A percentile compares a stretch with the other conserved stretches of the same genome.
Conservation (phyloP, 202 grass and related monocot species). For the Carex sylvatica region DNA sequence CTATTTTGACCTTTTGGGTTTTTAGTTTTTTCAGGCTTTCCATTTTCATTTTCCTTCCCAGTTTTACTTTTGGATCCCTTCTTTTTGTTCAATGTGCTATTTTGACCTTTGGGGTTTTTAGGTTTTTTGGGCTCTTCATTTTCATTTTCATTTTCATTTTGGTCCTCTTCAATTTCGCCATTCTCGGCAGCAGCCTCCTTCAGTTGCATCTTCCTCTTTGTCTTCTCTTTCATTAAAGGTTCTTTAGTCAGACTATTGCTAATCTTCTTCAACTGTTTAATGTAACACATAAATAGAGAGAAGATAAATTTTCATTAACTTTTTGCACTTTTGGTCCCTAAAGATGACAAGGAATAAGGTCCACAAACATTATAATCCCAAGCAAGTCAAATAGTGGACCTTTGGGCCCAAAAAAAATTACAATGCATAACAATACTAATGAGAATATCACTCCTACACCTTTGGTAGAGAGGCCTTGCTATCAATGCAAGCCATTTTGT, state of each 20-base stretch:
- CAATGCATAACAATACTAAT: neutral
- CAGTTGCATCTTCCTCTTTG: neutral
- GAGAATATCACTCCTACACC: neutral
- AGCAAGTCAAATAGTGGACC: neutral
- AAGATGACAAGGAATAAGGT: neutral
- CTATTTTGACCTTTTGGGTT: conserved; percentile 4
- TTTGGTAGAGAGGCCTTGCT: neutral
- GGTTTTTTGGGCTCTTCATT: neutral
- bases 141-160: conserved; percentile 19
- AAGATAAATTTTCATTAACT: neutral
- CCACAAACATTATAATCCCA: neutral
- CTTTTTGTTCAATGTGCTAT: conserved; percentile 17
- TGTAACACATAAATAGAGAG: neutral
- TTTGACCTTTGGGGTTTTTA: conserved; percentile 1
- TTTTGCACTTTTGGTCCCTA: neutral
- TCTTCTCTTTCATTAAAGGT: conserved; percentile 24
- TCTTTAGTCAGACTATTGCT: conserved; percentile 22
- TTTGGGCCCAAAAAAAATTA: neutral
- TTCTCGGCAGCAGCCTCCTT: conserved; percentile 15
- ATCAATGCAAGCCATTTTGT: neutral
- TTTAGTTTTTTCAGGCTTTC: neutral
- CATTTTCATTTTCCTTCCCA: neutral
- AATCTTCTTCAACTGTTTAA: conserved; percentile 27
- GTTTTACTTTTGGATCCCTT: neutral
- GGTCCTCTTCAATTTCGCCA: conserved; percentile 5